Evolutionary conservation across 768 basidiomycete species (phyloP).

Genomic region (Calvatia gigantea): DNA sequence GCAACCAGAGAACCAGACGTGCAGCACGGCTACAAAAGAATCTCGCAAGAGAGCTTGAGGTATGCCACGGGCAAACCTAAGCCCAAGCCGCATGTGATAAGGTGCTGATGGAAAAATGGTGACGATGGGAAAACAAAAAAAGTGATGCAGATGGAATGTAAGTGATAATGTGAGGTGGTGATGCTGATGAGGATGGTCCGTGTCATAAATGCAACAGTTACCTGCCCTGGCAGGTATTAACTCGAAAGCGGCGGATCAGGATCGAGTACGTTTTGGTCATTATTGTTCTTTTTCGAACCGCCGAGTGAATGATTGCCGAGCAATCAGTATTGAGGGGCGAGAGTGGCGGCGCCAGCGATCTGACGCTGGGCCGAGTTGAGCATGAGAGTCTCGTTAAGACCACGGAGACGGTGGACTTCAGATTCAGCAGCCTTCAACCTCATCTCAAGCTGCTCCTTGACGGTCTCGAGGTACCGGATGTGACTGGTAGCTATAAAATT

Average conservation of each 20-base stretch:
- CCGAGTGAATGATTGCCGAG: conserved; percentile 27
- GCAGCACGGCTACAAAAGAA: conserved; percentile 58
- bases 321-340: conserved; percentile 46
- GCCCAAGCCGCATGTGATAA: conserved; percentile 17
- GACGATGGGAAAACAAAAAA: conserved; percentile 28
- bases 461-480: conserved; percentile 83
- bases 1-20: conserved; percentile 28
- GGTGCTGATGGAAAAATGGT: conserved; percentile 20
- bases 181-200: conserved; percentile 38
- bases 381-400: conserved; percentile 88
- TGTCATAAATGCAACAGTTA: conserved; percentile 55
- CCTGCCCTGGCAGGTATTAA: conserved; percentile 58
- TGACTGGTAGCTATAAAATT: conserved; percentile 67
- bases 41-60: conserved; percentile 15
- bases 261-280: conserved; percentile 26
- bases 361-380: conserved; percentile 70
- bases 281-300: conserved; percentile 22
- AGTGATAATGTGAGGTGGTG: conserved; percentile 28
- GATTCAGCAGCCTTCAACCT: conserved; percentile 75
- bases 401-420: conserved; percentile 78
- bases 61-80: conserved; percentile 9
- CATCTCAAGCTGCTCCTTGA: conserved; percentile 70
- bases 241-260: conserved; percentile 28
- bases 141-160: conserved; percentile 29
- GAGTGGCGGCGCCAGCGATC: conserved; percentile 56